These are phyloP conservation scores for Pistacia integerrima DNA, from an alignment of 345 rosid genomes.

Conservation along the genomic window DNA sequence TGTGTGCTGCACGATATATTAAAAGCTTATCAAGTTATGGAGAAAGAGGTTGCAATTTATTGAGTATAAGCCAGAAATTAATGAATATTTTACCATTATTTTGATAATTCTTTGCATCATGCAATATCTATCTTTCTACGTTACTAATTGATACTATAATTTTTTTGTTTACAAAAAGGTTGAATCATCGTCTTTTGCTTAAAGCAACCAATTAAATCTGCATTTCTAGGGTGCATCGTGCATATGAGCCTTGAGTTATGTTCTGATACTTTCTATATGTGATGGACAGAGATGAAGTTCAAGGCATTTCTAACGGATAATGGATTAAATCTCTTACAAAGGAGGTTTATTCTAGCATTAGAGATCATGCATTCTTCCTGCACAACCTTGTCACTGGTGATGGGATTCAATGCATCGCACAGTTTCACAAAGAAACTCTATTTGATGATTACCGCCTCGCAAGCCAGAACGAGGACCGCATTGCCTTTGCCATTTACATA, in stretches of 20 bases:
- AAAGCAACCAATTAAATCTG: too few species aligned
- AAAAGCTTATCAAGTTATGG: neutral
- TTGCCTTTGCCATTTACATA: conserved; percentile 74
- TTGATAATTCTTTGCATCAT: neutral
- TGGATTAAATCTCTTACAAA: conserved; percentile 77
- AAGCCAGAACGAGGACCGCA: conserved; percentile 90
- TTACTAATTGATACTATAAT: neutral
- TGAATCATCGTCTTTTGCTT: too few species aligned
- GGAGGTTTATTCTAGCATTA: conserved; percentile 85
- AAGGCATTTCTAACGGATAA: conserved; percentile 87
- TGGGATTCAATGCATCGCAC: conserved; percentile 90
- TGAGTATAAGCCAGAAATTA: neutral
- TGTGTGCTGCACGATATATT: neutral
- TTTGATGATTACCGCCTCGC: conserved; percentile 86
- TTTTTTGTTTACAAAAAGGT: neutral
- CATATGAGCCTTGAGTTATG: neutral
- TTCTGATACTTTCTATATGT: neutral
- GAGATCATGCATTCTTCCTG: conserved; percentile 71
- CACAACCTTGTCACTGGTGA: conserved; percentile 84
- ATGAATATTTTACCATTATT: neutral
- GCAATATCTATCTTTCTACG: neutral
- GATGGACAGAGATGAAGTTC: conserved; percentile 62
- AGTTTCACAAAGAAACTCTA: conserved; percentile 78
- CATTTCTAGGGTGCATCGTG: neutral
- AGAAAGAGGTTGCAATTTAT: neutral